Evolutionary conservation across 768 basidiomycete species (phyloP), one percentile per base, ranked within the genome.

Genomic region (Calvatia gigantea): DNA sequence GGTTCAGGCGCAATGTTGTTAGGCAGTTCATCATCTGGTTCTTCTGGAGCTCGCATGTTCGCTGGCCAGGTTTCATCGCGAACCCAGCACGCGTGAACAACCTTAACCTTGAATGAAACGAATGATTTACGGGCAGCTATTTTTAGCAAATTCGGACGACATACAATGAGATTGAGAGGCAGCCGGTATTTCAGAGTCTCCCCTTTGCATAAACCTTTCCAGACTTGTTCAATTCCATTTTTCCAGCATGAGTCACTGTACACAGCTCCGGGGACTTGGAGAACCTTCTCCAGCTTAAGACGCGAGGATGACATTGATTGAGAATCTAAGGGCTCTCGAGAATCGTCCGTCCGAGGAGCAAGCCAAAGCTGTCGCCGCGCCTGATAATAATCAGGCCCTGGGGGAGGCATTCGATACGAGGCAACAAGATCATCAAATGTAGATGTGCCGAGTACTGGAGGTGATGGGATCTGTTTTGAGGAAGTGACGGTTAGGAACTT

Each of bases 11-110:
- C 4, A 21, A 19, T 12, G 27, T 33, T 31, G 5, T 42, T 47
- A 31, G 62, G 63, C 12, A 74, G 60, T 43, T 75, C 73, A 42
- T 87, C 81, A 61, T 88, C 86, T 12, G 86, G 76, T 50, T 83
- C n/a, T n/a, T n/a, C 81, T 7, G 82, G 86, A n/a, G 71, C 86
- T 3, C 73, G 68, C 33, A 79, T 73, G 15, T 80, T 84, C 35
- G 71, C 69, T 17, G 90, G 90, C 90, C 90, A 92, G 42, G 86
- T 89, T 46, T 82, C 75, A 58, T 92, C 89, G 48, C 81, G 81
- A 43, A 87, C 67, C 90, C 90, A 92, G 32, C 85, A 84, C 31
- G 85, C 80, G 62, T 88, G 81, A 42, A 90, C 68, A 56, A 92
- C 76, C 64, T 86, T 86, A 63, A 90, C 79, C 89, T 92, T 68